Base-by-base conservation (phyloP, 768 basidiomycete genomes). In the Tricholoma sp. region DNA sequence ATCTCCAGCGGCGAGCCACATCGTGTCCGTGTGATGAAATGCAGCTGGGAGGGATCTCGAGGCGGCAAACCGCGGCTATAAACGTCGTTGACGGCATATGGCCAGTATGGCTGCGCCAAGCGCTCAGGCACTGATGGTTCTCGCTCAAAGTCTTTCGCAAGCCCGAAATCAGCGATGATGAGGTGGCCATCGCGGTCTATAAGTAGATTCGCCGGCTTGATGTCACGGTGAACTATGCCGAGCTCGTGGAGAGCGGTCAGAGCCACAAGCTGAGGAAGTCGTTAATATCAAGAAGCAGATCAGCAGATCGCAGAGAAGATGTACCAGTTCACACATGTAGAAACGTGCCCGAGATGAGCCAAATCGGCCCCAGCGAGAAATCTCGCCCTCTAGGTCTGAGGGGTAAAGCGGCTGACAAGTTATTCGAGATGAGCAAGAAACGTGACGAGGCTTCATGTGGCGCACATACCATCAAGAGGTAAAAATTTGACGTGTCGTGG, bases 241-340 rank as follows among this genome's bases (percentile, higher is more conserved):
- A 63, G 62, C 28, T 65, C 59, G 55, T 74, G 72, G 3, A 74
- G 64, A n/a, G 58, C 62, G 10, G 64, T 63, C 10, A 74, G 62
- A 17, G 64, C 70, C 28, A 71, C 64, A 45, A 70, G 63, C 72
- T 74, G 41, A 32, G 9, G n/a, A 20, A 13, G 33, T 33, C 34
- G 13, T 52, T 12, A 53, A 51, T 11, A 34, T 12, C 5, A 24
- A 20, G 15, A 18, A 53, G n/a, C n/a, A 33, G 20, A 18, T 9
- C 20, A 7, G 49, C 47, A 0, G 42, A 48, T 20, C 18, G 41
- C 6, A 17, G 4, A 45, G 10, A 24, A 10, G 29, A 58, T 70
- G 56, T 49, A 74, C 74, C 36, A 74, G 60, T 63, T 75, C 71
- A 11, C 68, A 68, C 52, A 68, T 69, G 41, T 73, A 74, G 36